Base-by-base conservation (phyloP, 768 basidiomycete species). In the Tephrocybe sp. region DNA sequence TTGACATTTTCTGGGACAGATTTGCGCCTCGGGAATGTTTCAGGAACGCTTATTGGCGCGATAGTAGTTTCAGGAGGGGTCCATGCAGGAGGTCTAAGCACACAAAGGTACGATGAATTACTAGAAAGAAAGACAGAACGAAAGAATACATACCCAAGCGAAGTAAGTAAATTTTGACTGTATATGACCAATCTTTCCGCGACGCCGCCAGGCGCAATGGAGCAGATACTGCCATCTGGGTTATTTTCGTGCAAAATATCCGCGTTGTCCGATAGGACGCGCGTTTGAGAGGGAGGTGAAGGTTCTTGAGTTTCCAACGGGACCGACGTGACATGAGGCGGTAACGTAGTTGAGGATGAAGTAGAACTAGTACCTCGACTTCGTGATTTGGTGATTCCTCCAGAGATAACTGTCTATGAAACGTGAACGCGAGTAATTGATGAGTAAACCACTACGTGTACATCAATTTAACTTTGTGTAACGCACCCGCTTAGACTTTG, bases 121-220 rank as follows among this genome's bases (percentile, higher is more conserved):
- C 46, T 45, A 21, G 37, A 22, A 30, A 7, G n/a, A 49, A 18
- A 19, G 13, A 24, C n/a, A n/a, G n/a, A 18, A 23, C 10, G 36
- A 30, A 25, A 36, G 60, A 59, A 49, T 62, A 72, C 78, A 47
- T 64, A 79, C 77, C 71, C 64, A 56, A 71, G 70, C 50, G 73
- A 67, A 59, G 59, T 62, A 54, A 74, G 70, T 52, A 78, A 49
- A 47, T 68, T 69, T 62, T 80, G 70, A 49, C 75, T 72, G 52
- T 76, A 78, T 53, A 70, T 70, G 57, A 83, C 62, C 55, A 82
- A 70, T 57, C 73, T 69, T 53, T 68, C 71, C 47, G 78, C 75
- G 55, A 77, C 66, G 38, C 72, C 73, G 30, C 63, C 65, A 46
- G 56, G 62, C 44, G 60, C 57, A 47, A 58, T 58, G 34, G 59